Conservation (phyloP, 192 early-diverging fungal genomes). For the Obelidium mucronatum region DNA sequence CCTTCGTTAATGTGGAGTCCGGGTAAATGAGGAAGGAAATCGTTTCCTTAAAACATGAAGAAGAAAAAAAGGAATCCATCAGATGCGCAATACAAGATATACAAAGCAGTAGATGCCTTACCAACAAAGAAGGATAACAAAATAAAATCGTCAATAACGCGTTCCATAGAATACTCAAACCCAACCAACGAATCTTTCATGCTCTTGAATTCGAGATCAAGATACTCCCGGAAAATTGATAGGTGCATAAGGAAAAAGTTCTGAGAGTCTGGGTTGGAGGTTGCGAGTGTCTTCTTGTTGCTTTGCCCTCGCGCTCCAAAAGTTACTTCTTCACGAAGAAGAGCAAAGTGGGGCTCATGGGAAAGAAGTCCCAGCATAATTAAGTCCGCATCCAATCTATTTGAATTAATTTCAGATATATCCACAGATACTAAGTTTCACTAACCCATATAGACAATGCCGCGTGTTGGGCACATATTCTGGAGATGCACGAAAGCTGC, state of each 20-base stretch:
- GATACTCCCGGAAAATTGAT: conserved; percentile 88
- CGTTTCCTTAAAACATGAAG: conserved; percentile 62
- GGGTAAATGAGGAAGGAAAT: conserved; percentile 95
- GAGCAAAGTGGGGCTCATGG: conserved; percentile 97
- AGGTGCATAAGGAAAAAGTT: conserved; percentile 72
- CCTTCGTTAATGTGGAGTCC: conserved; percentile 95
- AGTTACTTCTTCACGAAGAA: conserved; percentile 94
- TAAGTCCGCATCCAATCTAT: conserved; percentile 87
- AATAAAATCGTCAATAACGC: conserved; percentile 97
- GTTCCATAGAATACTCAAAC: conserved; percentile 87
- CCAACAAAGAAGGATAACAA: conserved; percentile 98
- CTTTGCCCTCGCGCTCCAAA: conserved; percentile 60
- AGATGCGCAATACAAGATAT: too few species aligned
- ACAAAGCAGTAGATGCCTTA: too few species aligned
- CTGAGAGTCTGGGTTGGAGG: conserved; percentile 67
- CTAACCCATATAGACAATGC: conserved; percentile 88
- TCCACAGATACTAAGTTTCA: conserved; percentile 30
- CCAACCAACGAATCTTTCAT: conserved; percentile 59
- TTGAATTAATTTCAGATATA: conserved; percentile 12
- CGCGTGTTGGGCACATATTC: conserved; percentile 89
- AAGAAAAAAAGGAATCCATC: not conserved
- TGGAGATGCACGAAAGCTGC: conserved; percentile 77
- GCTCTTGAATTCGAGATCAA: conserved; percentile 79
- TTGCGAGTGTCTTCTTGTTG: conserved; percentile 69
- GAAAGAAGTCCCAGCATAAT: conserved; percentile 96